Base-by-base conservation (phyloP, 1,284 basidiomycete species). In the Pseudozyma thailandica region DNA sequence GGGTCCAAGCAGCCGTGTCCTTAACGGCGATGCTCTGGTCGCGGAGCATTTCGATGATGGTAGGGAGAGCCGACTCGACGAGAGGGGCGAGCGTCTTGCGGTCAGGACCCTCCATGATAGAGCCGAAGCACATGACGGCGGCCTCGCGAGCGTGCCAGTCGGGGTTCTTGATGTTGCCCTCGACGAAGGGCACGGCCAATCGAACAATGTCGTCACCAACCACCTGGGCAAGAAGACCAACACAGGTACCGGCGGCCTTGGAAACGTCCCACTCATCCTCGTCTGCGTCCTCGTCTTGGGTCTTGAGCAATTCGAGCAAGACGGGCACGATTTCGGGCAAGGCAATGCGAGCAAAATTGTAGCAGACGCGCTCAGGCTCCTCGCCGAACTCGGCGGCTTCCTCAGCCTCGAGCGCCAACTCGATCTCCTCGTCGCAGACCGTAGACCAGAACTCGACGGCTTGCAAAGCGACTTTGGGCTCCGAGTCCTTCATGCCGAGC, bases 361-460 rank as follows among this genome's bases (percentile, higher is more conserved):
- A 91, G 46, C 91, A 94, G 82, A 92, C 91, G 37, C 89, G 88
- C 80, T 92, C 91, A 10, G 93, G 92, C n/a, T 89, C 85, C 82
- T 98, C 95, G 53, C 91, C 92, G 72, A 92, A 97, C 68, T 94
- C 92, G 54, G 88, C 87, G 37, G 95, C 95, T 91, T 98, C 94
- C 72, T 92, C 90, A 1, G 92, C 91, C 82, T 98, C 94, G 71
- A 93, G 88, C n/a, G 90, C 89, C 55, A 98, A 86, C 69, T 97
- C 94, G 44, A 93, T 90, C 84, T 99, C 95, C 83, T 97, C 93
- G 83, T 99, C 95, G 81, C 94, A 98, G 7, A 98, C 95, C 5
- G 95, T 98, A 4, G 94, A 94, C 95, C 96, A 99, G 85, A 99
- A 99, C 82, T 99, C 95, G 70, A 99, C 91, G 18, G 96, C 96